Evolutionary conservation across 2,329 filamentous ascomycete species (phyloP).

Genomic region (Fusarium haematococcum): DNA sequence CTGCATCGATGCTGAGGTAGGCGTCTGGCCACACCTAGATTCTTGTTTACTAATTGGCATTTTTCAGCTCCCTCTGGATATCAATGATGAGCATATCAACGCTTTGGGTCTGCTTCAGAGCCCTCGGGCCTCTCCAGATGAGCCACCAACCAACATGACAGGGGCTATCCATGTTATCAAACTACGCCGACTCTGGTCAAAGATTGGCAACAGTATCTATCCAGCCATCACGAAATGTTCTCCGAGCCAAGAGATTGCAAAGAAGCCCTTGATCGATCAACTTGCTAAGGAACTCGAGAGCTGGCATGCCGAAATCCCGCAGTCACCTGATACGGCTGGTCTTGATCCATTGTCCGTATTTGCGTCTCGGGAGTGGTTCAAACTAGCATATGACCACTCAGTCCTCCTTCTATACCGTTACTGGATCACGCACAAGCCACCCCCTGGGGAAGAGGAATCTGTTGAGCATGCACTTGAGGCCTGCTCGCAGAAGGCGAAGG

Average conservation of each 20-base stretch:
- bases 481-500: slow-evolving; percentile 30
- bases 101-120: slow-evolving; percentile 16
- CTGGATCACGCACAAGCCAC: slow-evolving; percentile 36
- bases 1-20: slow-evolving; percentile 31
- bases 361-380: slow-evolving; percentile 53
- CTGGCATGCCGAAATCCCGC: slow-evolving; percentile 40
- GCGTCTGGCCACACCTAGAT: background rate
- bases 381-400: slow-evolving; percentile 53
- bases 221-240: slow-evolving; percentile 15
- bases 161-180: slow-evolving; percentile 47
- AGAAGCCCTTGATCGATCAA: slow-evolving; percentile 29
- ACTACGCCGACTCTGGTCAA: slow-evolving; percentile 47
- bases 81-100: slow-evolving; percentile 32
- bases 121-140: slow-evolving; percentile 11
- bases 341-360: slow-evolving; percentile 46
- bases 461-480: slow-evolving; percentile 23
- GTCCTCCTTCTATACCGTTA: slow-evolving; percentile 53
- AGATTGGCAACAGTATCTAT: slow-evolving; percentile 44
- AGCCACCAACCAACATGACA: slow-evolving; percentile 45
- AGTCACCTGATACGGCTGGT: slow-evolving; percentile 16
- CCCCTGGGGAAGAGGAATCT: slow-evolving; percentile 23
- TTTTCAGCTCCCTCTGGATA: slow-evolving; percentile 23
- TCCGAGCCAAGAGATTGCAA: slow-evolving; percentile 12
- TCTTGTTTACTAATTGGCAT: background rate
- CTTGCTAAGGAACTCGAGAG: slow-evolving; percentile 44